Evolutionary conservation across 768 basidiomycete species (phyloP), one percentile per base, ranked within the genome.

Genomic region (Neoboletus subvelutipes): DNA sequence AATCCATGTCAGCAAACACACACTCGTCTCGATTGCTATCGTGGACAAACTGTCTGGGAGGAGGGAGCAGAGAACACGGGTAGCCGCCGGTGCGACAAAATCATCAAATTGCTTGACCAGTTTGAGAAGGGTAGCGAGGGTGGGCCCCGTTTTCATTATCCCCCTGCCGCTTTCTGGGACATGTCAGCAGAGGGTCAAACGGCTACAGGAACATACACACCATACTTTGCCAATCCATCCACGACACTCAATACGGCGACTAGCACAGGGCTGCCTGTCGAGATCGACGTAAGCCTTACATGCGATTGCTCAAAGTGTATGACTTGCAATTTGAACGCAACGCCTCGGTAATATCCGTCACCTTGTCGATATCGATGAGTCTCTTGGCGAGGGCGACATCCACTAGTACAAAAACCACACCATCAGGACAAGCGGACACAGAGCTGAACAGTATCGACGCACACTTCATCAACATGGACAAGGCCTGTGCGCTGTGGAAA

Each of bases 1-100:
- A 36, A 39, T 37, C 6, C 1, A 20, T 12, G 34, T 70, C 47
- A 60, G 37, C 9, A 26, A 26, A 50, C 8, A 33, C 11, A 4
- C 22, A 10, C 34, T 47, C 22, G 13, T 11, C 28, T 28, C 8
- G 8, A 24, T 34, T 4, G 8, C 7, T 10, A 28, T 36, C 31
- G 2, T 31, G 41, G 17, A 54, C 50, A 18, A 31, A 71, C 70
- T 52, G n/a, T 72, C 64, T 28, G 43, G 52, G 18, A 64, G 65
- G 22, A 71, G 57, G 18, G 60, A 57, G 20, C 69, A 67, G 24
- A 71, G 56, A 1, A 66, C 63, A 18, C 61, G 67, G 3, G 54
- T 61, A 12, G 71, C 71, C 17, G 65, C 65, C 1, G 69, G 69
- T 20, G 70, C 59, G 8, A 71, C 70, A 34, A 67, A 69, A 43